Base-by-base conservation (phyloP, 352 stramenopile species). In the Pythium dissimile region DNA sequence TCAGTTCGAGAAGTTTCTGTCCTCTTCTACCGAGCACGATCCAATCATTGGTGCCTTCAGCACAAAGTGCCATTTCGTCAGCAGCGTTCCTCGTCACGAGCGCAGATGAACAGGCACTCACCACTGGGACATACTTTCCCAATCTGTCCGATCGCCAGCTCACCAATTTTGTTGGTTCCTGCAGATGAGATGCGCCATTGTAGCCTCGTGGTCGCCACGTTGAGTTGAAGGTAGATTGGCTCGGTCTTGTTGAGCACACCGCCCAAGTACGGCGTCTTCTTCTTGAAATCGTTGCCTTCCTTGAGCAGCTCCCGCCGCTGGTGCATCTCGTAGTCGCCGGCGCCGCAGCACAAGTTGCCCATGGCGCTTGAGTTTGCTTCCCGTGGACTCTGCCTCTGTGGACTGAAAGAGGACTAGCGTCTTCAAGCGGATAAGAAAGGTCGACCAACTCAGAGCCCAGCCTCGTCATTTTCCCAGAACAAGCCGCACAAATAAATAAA, bases 231-330 rank as follows among this genome's bases (percentile, higher is more conserved):
- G 53, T 86, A 78, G 18, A 88, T 74, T 15, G 52, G 59, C 30
- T 89, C 80, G 15, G 62, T 76, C 52, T 73, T 73, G 38, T 71
- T 85, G 44, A 90, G 50, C 30, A 88, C 72, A n/a, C 79, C 71
- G n/a, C 80, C 57, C 4, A 90, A 47, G 35, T 81, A 87, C 42
- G 75, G 64, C 31, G 59, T 84, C 64, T 86, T 88, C 53, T 83
- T 82, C 71, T 82, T 87, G 56, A 88, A 88, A 35, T 84, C 74
- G 50, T 59, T 68, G 55, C 80, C 80, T 64, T 88, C 77, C 55
- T 81, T 83, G 0, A 90, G 75, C 44, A 85, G 45, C 50, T 81
- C 74, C 35, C 75, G 80, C 18, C 77, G 76, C 53, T 79, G 72
- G 39, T 79, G 53, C 67, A 80, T 78, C 70, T 90, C 80, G 32